These are phyloP conservation scores for Trichoderma asperelloides DNA, from an alignment of 495 filamentous ascomycete genomes.

Conservation along the genomic window DNA sequence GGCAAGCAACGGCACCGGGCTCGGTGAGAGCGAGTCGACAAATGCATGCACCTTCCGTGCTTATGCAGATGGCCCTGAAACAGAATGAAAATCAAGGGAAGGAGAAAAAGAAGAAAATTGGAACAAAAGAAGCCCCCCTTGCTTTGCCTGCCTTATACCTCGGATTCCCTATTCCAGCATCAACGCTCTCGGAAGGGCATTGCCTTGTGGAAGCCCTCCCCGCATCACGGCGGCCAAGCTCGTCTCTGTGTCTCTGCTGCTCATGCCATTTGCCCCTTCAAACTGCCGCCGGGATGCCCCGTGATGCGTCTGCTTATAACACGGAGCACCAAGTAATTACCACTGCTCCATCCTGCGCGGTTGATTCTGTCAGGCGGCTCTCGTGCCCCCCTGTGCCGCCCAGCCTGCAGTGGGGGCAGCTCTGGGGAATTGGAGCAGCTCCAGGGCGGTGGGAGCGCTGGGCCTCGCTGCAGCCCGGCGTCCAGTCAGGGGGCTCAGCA, in stretches of 20 bases:
- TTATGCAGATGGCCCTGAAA: background rate
- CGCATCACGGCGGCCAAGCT: background rate
- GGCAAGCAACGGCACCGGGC: background rate
- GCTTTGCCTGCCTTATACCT: background rate
- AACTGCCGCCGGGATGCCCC: background rate
- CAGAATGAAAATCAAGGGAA: background rate
- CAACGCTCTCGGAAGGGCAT: too few species aligned
- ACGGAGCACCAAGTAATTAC: background rate
- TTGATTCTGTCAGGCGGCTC: background rate
- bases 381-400: background rate
- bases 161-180: too few species aligned
- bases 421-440: slow-evolving; percentile 3
- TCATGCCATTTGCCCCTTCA: background rate
- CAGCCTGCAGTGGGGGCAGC: background rate
- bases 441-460: background rate
- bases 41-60: background rate
- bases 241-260: background rate
- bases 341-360: background rate
- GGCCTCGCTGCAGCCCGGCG: background rate
- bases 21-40: background rate
- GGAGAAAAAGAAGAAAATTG: background rate
- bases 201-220: too few species aligned
- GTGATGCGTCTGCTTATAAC: background rate
- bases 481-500: background rate
- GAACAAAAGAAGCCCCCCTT: background rate